Conservation (phyloP, 495 filamentous ascomycete genomes). For the Lasiosphaeria hispida region DNA sequence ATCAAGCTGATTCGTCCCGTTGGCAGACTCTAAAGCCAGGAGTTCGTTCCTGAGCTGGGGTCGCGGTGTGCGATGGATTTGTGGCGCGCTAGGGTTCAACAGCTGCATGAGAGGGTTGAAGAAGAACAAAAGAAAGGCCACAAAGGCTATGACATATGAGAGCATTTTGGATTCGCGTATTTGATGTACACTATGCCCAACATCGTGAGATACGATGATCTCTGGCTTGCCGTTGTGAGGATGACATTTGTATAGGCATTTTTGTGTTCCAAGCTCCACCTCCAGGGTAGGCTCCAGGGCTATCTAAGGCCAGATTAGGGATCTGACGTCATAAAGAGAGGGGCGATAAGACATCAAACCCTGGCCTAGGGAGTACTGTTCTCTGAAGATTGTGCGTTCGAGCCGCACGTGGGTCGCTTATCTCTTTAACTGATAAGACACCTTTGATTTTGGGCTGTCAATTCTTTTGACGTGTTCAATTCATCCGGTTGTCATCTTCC, state of each 20-base stretch:
- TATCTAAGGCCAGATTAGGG: too few species aligned
- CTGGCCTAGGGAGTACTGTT: slow-evolving; percentile 21
- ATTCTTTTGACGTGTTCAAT: too few species aligned
- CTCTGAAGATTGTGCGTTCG: slow-evolving; percentile 37
- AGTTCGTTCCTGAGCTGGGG: slow-evolving; percentile 42
- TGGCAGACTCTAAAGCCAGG: slow-evolving; percentile 38
- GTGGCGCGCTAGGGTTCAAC: slow-evolving; percentile 16
- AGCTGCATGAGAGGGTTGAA: slow-evolving; percentile 24
- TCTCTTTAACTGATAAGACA: too few species aligned
- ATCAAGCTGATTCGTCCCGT: slow-evolving; percentile 20
- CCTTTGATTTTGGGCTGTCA: too few species aligned
- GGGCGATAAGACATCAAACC: neutral
- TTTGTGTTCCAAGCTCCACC: too few species aligned
- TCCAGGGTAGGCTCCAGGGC: too few species aligned
- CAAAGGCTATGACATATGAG: slow-evolving; percentile 23
- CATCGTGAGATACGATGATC: too few species aligned
- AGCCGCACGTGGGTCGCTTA: slow-evolving; percentile 30
- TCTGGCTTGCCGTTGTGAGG: too few species aligned
- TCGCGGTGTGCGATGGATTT: slow-evolving; percentile 35
- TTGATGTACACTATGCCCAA: too few species aligned
- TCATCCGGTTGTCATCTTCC: too few species aligned
- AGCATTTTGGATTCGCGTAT: slow-evolving; percentile 20
- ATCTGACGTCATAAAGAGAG: neutral
- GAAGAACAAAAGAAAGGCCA: slow-evolving; percentile 27
- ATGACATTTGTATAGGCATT: too few species aligned